A percentile compares a stretch with the other conserved stretches of the same genome.
Evolutionary conservation across 225 moss, liverwort and hornwort genomes (phyloP).

Genomic region (Thuidium tamariscinum): DNA sequence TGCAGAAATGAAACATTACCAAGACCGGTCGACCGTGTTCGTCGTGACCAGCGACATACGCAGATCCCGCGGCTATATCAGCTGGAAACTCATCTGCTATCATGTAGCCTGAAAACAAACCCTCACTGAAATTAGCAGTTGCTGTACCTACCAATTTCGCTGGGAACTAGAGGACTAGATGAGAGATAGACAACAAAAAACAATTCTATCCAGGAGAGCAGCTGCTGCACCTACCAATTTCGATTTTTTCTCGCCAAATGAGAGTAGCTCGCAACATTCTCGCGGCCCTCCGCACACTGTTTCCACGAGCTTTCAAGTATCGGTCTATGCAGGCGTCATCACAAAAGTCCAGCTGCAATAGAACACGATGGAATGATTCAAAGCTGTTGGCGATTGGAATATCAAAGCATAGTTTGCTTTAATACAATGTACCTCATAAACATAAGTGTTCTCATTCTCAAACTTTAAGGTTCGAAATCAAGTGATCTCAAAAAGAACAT

Average conservation of each 20-base stretch:
- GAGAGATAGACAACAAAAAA: not conserved
- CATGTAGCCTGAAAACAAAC: constrained; percentile 40
- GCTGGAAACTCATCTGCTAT: constrained; percentile 91
- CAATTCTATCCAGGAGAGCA: not conserved
- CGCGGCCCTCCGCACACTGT: constrained; percentile 58
- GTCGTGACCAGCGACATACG: constrained; percentile 77
- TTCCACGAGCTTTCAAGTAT: constrained; percentile 68
- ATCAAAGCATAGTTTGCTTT: not conserved
- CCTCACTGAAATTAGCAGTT: not conserved
- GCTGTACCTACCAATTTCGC: not conserved
- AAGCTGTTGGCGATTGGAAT: not conserved
- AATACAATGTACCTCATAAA: not conserved
- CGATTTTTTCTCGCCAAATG: constrained; percentile 69
- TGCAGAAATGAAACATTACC: constrained; percentile 17
- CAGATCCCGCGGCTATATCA: constrained; percentile 76
- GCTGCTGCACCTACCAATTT: constrained; percentile 56
- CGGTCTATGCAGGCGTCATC: constrained; percentile 67
- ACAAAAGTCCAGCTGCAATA: constrained; percentile 62
- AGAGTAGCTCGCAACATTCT: constrained; percentile 71
- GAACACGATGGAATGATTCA: not conserved
- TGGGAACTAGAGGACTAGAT: not conserved
- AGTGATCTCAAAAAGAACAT: not conserved
- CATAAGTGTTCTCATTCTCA: not conserved
- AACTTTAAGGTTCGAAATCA: not conserved
- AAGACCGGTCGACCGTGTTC: constrained; percentile 63